A percentile compares a stretch with the other conserved stretches of the same genome.
Conservation (phyloP, 495 filamentous ascomycete species). For the Penicillium angulare region DNA sequence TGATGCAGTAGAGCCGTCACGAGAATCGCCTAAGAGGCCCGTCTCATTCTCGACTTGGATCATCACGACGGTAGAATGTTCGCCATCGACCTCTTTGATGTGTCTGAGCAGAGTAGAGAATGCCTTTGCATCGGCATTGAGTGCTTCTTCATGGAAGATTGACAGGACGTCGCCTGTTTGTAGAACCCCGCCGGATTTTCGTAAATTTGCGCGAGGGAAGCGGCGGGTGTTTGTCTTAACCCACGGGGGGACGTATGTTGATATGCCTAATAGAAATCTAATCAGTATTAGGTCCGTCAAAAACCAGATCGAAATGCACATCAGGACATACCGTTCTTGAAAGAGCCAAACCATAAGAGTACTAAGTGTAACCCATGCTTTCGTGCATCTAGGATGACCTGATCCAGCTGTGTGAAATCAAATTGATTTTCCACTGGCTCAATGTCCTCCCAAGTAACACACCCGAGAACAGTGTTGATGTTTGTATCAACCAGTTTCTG, state of each 20-base stretch:
- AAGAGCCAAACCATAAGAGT: conserved; percentile 51
- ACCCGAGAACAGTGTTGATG: conserved; percentile 51
- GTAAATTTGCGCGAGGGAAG: conserved; percentile 39
- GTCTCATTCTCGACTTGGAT: conserved; percentile 52
- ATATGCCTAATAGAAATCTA: too few relatives aligned
- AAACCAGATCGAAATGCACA: too few relatives aligned
- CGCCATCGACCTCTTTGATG: conserved; percentile 37
- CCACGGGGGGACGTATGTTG: conserved; percentile 44
- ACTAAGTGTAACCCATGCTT: conserved; percentile 41
- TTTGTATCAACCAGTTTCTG: conserved; percentile 38
- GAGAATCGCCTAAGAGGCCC: conserved; percentile 45
- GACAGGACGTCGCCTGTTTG: conserved; percentile 33
- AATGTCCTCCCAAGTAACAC: conserved; percentile 50
- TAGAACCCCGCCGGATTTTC: conserved; percentile 26
- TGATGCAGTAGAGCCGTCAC: conserved; percentile 37
- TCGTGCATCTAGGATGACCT: conserved; percentile 39
- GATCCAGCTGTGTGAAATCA: conserved; percentile 42
- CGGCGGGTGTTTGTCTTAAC: conserved; percentile 43
- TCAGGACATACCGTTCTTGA: conserved; percentile 46
- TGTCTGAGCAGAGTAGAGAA: conserved; percentile 39
- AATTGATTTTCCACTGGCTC: conserved; percentile 48
- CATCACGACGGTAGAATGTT: conserved; percentile 47
- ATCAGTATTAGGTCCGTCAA: too few relatives aligned
- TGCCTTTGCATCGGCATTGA: conserved; percentile 34
- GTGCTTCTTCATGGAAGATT: conserved; percentile 35